Base-by-base conservation (phyloP, 352 stramenopile species). In the Phytopythium boreale region DNA sequence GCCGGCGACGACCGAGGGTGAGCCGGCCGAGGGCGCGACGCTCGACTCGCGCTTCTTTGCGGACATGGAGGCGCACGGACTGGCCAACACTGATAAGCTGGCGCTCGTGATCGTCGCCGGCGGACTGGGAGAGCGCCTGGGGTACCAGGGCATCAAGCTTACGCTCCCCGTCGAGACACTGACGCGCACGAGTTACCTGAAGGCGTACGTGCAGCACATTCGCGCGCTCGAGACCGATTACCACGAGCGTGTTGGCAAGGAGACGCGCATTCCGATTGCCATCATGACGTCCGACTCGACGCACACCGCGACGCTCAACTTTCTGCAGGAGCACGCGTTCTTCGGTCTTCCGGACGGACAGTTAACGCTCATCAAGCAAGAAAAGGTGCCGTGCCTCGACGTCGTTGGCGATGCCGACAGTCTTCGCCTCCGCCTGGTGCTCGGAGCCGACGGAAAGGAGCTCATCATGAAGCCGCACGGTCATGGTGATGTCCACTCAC, bases 281-380 rank as follows among this genome's bases (percentile, higher is more conserved):
- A 99, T 99, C 67, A 99, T 99, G 97, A 98, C 96, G 56, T 98
- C 88, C 7, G 93, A 96, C 64, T 97, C 98, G 76, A 99, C 97
- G 4, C 90, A 98, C 66, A 79, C 84, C 19, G 79, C 82, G 20
- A 99, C 97, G 11, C 70, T 79, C 52, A 70, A 75, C 47, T 88
- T 99, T 59, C 82, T 99, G 4, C 62, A 88, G 37, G 72, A 92
- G 29, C 89, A 99, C 68, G 72, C 89, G 53, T 93, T 97, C 72
- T 99, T 98, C 72, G 97, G 96, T n/a, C 92, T 98, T 81, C 75
- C 87, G 1, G 63, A 87, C 8, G 82, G 77, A 10, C 93, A 99
- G 69, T 75, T 99, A 20, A 92, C 83, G 22, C 89, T 99, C 64
- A 91, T 99, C 47, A 98, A 98, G 70, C 97, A 99, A 75, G 97